Evolutionary conservation across 2,329 filamentous ascomycete genomes (phyloP).

Genomic region (Trichoderma semiorbis): DNA sequence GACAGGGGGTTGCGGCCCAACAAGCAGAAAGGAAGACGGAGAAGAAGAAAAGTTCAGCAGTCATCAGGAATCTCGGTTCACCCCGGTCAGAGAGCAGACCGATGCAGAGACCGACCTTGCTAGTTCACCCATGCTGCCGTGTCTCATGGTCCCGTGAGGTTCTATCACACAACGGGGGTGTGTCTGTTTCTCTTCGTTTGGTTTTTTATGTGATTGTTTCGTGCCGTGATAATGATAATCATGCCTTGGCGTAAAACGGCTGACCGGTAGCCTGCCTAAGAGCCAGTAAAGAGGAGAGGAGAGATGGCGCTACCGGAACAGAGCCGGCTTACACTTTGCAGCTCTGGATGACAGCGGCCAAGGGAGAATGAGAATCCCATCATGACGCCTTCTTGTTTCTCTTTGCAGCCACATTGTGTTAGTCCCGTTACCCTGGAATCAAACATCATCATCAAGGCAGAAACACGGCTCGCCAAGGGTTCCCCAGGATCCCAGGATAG

Average conservation of each 20-base stretch:
- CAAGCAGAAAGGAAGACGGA: neutral
- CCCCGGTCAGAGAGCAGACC: constrained; percentile 2
- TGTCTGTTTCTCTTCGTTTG: neutral
- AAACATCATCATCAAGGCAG: neutral
- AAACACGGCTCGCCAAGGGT: neutral
- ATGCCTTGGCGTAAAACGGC: neutral
- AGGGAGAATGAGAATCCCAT: neutral
- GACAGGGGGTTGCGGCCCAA: neutral
- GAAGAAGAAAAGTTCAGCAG: neutral
- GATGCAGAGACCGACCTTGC: neutral
- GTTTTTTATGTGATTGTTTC: neutral
- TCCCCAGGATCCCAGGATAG: neutral
- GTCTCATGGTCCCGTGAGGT: constrained; percentile 14
- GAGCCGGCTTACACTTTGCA: constrained; percentile 7
- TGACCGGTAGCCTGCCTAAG: neutral
- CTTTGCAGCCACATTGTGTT: neutral
- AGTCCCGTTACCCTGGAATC: neutral
- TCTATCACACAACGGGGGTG: neutral
- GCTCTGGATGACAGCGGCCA: neutral
- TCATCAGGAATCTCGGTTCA: neutral
- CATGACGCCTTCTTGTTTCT: neutral
- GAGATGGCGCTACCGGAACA: constrained; percentile 7
- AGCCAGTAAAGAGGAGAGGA: neutral
- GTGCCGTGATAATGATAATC: neutral
- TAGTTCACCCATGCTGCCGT: constrained; percentile 10